Conservation (phyloP, 2,329 filamentous ascomycete genomes). For the Teratosphaeria epicoccoides region DNA sequence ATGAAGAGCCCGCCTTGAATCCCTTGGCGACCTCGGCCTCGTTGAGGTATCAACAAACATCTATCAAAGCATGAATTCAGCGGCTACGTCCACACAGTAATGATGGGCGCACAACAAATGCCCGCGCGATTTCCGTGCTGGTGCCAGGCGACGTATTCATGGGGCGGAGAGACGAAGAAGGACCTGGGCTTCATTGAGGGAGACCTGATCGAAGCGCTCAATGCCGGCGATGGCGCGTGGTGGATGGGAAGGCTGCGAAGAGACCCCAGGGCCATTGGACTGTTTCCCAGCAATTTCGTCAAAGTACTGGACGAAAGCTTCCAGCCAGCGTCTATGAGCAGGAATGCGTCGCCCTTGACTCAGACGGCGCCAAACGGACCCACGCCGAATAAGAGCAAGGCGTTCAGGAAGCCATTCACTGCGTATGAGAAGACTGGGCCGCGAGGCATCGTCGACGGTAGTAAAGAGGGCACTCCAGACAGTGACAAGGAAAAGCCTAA, state of each 20-base stretch:
- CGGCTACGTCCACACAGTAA: background rate
- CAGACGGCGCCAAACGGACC: conserved; percentile 43
- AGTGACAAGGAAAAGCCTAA: conserved; percentile 19
- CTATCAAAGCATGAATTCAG: background rate
- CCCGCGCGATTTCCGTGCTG: conserved; percentile 30
- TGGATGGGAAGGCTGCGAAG: conserved; percentile 90
- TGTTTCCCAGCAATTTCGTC: conserved; percentile 97
- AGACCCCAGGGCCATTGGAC: conserved; percentile 79
- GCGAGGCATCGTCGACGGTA: conserved; percentile 19
- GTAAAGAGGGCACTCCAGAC: conserved; percentile 23
- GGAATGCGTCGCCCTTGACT: conserved; percentile 40
- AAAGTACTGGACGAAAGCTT: conserved; percentile 78
- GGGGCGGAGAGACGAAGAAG: conserved; percentile 57
- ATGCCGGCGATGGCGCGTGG: conserved; percentile 95
- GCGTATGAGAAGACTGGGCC: conserved; percentile 39
- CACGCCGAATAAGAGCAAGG: conserved; percentile 37
- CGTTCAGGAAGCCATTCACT: conserved; percentile 54
- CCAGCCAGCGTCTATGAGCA: conserved; percentile 56
- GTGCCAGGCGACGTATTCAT: conserved; percentile 32
- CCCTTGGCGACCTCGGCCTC: background rate
- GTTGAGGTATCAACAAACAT: background rate
- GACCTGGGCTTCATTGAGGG: conserved; percentile 96
- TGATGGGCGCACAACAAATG: conserved; percentile 8
- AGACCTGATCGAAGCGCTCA: conserved; percentile 94
- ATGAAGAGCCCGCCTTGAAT: too few species aligned